These are phyloP conservation scores for Fraxinus paxiana DNA, from an alignment of 305 asterid genomes.

Conservation along the genomic window DNA sequence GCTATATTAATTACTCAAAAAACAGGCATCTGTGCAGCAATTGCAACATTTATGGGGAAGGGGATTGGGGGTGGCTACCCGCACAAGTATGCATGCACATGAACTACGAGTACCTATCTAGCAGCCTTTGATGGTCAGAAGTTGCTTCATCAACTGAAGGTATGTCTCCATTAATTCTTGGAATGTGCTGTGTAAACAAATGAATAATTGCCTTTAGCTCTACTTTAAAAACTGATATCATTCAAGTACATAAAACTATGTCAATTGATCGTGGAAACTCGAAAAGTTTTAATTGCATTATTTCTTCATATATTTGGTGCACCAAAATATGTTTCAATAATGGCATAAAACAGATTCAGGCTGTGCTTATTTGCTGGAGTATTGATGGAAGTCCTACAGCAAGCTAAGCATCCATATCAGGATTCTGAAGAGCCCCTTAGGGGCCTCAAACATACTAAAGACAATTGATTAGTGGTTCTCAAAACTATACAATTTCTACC, in stretches of 20 bases:
- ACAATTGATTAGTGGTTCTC: not conserved
- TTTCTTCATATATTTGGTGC: not conserved
- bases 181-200: conserved; percentile 70
- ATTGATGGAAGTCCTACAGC: not conserved
- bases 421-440: not conserved
- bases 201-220: not conserved
- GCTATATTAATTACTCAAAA: not conserved
- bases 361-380: not conserved
- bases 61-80: not conserved
- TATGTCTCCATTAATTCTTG: conserved; percentile 86
- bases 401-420: not conserved
- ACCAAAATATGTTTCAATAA: not conserved
- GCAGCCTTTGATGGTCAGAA: conserved; percentile 95
- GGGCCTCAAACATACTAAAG: not conserved
- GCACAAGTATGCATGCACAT: not conserved
- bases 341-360: not conserved
- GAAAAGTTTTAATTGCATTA: conserved; percentile 10
- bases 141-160: conserved; percentile 93
- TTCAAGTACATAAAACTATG: conserved; percentile 6
- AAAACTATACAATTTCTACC: not conserved
- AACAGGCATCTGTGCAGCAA: not conserved
- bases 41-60: not conserved
- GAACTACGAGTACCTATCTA: conserved; percentile 60
- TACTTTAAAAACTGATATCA: not conserved
- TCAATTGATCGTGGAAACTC: not conserved